Evolutionary conservation across 129 eudicot species (phyloP), one percentile per base, ranked within the genome.

Genomic region (Oenanthe sinensis): DNA sequence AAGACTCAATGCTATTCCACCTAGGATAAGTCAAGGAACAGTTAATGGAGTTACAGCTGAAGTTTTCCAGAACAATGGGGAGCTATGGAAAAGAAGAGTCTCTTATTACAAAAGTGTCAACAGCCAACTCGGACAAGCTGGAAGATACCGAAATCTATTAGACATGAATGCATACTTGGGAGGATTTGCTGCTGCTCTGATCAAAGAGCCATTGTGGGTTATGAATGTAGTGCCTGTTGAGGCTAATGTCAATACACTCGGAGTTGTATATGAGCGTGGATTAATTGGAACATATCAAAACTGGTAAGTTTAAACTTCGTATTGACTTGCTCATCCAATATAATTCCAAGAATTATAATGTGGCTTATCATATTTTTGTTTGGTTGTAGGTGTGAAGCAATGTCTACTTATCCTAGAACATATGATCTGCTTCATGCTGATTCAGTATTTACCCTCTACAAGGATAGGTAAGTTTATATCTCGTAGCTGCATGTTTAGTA

Each of bases 341-440:
- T 10, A n/a, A 3, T 47, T 17, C 48, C 5, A 37, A 55, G 1
- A 3, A 9, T 20, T 37, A 30, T 44, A 12, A 9, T 6, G 14
- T 13, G 43, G 24, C 52, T 55, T 55, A 58, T 24, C 0, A 26
- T 30, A 5, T 30, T 33, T 49, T 19, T 54, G 48, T 55, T 77
- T 80, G 46, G 0, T 47, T 80, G 17, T 71, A 93, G 98, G 98
- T 92, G 99, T 78, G 99, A 95, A 82, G 99, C 99, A n/a, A 95
- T 95, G 99, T 95, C 99, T 48, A 95, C 99, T 50, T 95, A 95
- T 82, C 97, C 99, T 22, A 84, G 97, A 85, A 90, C 99, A 1
- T 95, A 92, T 17, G 99, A 95, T 72, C 92, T 95, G 58, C 87
- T 95, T 46, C 99, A 95, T 76, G 93, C 92, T 6, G 97, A 92